Conservation (phyloP, 179 eudicot genomes). For the Vitellaria paradoxa region DNA sequence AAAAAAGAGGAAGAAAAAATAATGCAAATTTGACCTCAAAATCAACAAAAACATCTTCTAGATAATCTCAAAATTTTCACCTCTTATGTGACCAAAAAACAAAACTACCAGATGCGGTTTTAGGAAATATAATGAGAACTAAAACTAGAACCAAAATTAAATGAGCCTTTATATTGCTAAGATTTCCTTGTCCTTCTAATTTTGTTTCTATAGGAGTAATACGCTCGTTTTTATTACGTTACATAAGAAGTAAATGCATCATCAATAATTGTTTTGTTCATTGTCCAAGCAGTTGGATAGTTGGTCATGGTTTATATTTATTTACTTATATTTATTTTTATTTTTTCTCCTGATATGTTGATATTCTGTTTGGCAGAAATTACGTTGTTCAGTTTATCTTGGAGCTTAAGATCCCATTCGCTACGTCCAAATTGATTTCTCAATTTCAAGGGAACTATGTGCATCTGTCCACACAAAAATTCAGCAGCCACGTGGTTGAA, state of each 20-base stretch:
- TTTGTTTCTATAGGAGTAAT: background rate
- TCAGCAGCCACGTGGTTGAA: constrained; percentile 54
- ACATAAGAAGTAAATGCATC: background rate
- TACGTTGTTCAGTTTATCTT: constrained; percentile 46
- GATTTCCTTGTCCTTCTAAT: too few species aligned
- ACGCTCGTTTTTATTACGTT: too few species aligned
- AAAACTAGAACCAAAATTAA: too few species aligned
- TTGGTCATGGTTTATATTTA: background rate
- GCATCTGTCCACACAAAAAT: constrained; percentile 46
- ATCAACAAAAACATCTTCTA: too few species aligned
- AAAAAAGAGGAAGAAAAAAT: too few species aligned
- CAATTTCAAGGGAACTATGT: constrained; percentile 46
- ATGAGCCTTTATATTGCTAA: too few species aligned
- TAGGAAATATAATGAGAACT: too few species aligned
- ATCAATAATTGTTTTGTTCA: background rate
- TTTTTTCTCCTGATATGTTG: background rate
- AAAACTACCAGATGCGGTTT: too few species aligned
- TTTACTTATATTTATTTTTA: background rate
- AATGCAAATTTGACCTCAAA: too few species aligned
- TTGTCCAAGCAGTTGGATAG: background rate
- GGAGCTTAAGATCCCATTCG: constrained; percentile 49
- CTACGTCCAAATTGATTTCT: constrained; percentile 28
- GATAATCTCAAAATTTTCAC: too few species aligned
- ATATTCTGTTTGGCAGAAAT: constrained; percentile 30
- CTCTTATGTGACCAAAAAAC: too few species aligned